Conservation (phyloP, 768 basidiomycete species). For the Serpula lacrymans region DNA sequence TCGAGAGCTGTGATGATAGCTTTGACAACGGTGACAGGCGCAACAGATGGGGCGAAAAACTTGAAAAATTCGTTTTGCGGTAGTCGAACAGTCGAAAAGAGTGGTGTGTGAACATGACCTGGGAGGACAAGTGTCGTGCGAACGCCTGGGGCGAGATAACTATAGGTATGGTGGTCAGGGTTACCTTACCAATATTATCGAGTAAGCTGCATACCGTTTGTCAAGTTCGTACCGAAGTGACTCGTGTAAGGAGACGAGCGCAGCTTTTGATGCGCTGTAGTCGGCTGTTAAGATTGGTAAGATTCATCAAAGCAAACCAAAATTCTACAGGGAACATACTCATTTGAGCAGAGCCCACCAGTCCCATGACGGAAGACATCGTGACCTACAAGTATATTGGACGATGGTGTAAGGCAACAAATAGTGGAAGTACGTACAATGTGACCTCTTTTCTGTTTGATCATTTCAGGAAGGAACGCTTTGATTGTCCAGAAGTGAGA, state of each 20-base stretch:
- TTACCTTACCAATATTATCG: background rate
- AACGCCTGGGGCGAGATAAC: slow-evolving; percentile 71
- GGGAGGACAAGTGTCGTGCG: slow-evolving; percentile 87
- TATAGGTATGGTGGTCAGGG: slow-evolving; percentile 21
- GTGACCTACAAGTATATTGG: slow-evolving; percentile 53
- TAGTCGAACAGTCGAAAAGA: slow-evolving; percentile 63
- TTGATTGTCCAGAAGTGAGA: slow-evolving; percentile 92
- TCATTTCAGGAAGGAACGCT: slow-evolving; percentile 87
- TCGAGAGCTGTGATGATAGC: slow-evolving; percentile 79
- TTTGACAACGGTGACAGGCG: slow-evolving; percentile 75
- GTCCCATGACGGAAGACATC: slow-evolving; percentile 70
- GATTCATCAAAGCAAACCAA: slow-evolving; percentile 1
- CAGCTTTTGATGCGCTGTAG: slow-evolving; percentile 92
- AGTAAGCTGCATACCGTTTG: slow-evolving; percentile 45
- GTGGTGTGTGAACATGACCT: slow-evolving; percentile 71
- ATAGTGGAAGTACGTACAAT: slow-evolving; percentile 54
- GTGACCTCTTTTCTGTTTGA: slow-evolving; percentile 76
- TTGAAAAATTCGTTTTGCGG: slow-evolving; percentile 49
- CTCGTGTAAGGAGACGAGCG: slow-evolving; percentile 76
- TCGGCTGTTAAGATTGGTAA: slow-evolving; percentile 50
- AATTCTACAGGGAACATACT: slow-evolving; percentile 41
- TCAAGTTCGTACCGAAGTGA: slow-evolving; percentile 88
- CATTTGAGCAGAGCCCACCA: slow-evolving; percentile 72
- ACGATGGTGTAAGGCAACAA: slow-evolving; percentile 2
- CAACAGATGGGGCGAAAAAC: slow-evolving; percentile 76